phyloP scores from a whole-genome alignment of 345 rosid genomes.

The Syzygium aqueum region DNA sequence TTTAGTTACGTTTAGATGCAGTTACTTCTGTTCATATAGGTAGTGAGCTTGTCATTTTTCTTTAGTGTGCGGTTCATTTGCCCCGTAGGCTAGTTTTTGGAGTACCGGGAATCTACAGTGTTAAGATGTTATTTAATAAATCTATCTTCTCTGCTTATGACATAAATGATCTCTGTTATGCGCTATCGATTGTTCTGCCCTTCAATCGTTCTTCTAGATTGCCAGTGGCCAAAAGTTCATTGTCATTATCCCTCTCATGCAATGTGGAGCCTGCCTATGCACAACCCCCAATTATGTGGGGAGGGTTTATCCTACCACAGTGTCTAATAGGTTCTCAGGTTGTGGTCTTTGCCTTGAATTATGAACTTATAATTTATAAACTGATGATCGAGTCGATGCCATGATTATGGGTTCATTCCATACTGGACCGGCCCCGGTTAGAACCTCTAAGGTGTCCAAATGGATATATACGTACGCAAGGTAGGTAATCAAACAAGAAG shows the following conservation, averaged over 20 bases:
- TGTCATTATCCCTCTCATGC: background rate
- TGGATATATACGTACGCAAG: background rate
- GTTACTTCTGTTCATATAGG: background rate
- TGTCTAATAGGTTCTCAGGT: background rate
- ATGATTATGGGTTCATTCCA: background rate
- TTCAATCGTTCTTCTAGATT: background rate
- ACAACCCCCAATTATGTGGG: background rate
- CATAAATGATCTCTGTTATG: background rate
- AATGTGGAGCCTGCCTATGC: background rate
- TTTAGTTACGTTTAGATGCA: background rate
- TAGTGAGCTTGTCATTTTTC: background rate
- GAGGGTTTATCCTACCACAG: background rate
- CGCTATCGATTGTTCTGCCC: background rate
- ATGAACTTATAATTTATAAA: background rate
- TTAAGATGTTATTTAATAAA: background rate
- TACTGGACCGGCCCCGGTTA: background rate
- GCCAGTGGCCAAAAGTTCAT: background rate
- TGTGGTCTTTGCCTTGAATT: background rate
- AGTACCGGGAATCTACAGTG: background rate
- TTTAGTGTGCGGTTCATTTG: background rate
- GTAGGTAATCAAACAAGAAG: background rate
- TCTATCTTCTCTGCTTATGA: background rate
- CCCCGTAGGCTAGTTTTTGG: background rate
- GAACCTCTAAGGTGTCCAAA: background rate
- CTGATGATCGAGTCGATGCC: background rate